Conservation (phyloP, 208 protist species). For the Wallacemonas sp. region DNA sequence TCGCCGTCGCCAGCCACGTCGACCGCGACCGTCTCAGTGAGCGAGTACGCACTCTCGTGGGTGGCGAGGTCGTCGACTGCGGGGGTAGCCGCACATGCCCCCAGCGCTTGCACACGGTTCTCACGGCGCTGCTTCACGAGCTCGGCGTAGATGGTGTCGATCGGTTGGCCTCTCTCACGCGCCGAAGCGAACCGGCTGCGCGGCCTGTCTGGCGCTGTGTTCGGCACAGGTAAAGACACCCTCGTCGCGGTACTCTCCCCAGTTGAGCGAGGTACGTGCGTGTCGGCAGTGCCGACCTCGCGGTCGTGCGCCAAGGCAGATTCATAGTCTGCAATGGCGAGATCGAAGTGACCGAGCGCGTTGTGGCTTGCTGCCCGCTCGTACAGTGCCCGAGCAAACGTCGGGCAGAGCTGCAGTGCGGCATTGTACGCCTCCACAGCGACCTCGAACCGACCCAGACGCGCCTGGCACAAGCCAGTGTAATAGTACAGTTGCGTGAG, state of each 20-base stretch:
- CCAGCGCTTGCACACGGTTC: background rate
- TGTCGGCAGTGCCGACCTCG: slow-evolving; percentile 3
- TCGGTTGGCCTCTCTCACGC: slow-evolving; percentile 17
- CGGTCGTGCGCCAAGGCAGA: slow-evolving; percentile 55
- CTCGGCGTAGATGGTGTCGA: slow-evolving; percentile 10
- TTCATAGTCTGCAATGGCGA: slow-evolving; percentile 84
- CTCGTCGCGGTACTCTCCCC: too few relatives aligned
- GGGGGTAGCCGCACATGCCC: background rate
- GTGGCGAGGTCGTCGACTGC: background rate
- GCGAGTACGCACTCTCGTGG: background rate
- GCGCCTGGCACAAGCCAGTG: slow-evolving; percentile 53
- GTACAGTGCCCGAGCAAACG: slow-evolving; percentile 63
- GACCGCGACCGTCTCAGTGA: too few relatives aligned
- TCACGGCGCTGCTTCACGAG: background rate
- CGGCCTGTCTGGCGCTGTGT: background rate
- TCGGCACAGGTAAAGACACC: too few relatives aligned
- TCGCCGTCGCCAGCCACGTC: background rate
- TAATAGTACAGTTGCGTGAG: slow-evolving; percentile 25
- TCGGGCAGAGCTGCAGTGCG: slow-evolving; percentile 58
- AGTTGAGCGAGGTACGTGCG: too few relatives aligned
- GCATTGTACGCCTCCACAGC: slow-evolving; percentile 67
- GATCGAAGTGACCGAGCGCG: slow-evolving; percentile 60
- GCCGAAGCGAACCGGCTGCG: slow-evolving; percentile 23
- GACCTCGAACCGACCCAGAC: slow-evolving; percentile 46
- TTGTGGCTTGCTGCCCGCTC: slow-evolving; percentile 76